Evolutionary conservation across 768 basidiomycete genomes (phyloP).

Genomic region (Rhodotorula kratochvilovae): DNA sequence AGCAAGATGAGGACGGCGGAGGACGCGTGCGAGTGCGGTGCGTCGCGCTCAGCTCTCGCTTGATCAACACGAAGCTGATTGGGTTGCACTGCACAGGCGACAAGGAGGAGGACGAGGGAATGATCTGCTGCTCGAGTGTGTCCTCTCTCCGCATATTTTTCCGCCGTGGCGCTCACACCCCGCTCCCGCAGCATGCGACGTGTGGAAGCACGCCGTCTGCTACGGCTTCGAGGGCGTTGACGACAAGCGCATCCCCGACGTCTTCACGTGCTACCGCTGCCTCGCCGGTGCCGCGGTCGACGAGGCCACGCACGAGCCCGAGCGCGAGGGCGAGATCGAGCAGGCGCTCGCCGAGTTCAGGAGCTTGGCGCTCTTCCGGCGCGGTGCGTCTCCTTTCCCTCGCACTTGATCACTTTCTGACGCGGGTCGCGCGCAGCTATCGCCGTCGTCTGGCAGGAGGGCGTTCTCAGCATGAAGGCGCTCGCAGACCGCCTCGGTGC

Average conservation of each 20-base stretch:
- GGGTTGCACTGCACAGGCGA: constrained; percentile 22
- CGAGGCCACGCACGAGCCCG: background rate
- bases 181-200: constrained; percentile 13
- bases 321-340: constrained; percentile 18
- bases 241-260: constrained; percentile 11
- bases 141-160: too few relatives aligned
- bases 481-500: constrained; percentile 21
- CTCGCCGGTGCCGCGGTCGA: background rate
- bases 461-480: background rate
- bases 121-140: constrained; percentile 27
- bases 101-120: constrained; percentile 14
- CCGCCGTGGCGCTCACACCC: too few relatives aligned
- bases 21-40: constrained; percentile 26
- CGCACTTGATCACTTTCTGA: background rate
- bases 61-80: too few relatives aligned
- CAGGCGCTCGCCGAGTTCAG: constrained; percentile 23
- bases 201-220: constrained; percentile 32
- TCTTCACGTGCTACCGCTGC: constrained; percentile 35
- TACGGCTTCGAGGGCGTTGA: constrained; percentile 16
- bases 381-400: constrained; percentile 9
- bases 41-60: too few relatives aligned
- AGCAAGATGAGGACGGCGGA: background rate
- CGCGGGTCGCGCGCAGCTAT: constrained; percentile 3
- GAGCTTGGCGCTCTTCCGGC: constrained; percentile 28
- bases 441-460: constrained; percentile 12